Percentiles rank a stretch among this genome's conserved stretches.
These are phyloP conservation scores for Cytospora leucostoma DNA, from an alignment of 2,329 filamentous ascomycete genomes.

Conservation along the genomic window DNA sequence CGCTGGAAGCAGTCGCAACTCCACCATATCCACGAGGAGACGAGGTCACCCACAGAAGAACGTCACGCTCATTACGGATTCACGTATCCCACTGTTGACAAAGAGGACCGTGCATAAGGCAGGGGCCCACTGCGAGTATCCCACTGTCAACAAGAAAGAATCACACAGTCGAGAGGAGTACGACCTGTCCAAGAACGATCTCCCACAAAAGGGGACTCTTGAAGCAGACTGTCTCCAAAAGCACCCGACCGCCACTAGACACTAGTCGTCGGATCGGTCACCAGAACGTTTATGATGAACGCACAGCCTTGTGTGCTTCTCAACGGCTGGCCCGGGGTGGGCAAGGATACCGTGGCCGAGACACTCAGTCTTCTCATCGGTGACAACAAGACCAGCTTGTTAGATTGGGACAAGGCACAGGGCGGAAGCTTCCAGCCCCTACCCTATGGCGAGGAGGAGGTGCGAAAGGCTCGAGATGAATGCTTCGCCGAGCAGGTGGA, in stretches of 20 bases:
- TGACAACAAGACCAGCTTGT: constrained; percentile 35
- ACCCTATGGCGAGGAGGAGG: constrained; percentile 14
- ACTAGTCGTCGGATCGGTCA: neutral
- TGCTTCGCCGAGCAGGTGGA: constrained; percentile 34
- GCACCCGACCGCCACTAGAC: neutral
- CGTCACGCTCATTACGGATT: neutral
- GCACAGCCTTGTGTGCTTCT: constrained; percentile 36
- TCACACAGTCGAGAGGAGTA: neutral
- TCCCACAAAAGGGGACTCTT: neutral
- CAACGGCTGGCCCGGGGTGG: constrained; percentile 39
- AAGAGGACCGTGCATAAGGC: neutral
- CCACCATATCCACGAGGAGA: neutral
- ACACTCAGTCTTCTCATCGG: constrained; percentile 37
- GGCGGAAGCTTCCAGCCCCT: constrained; percentile 20
- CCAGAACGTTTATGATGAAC: neutral
- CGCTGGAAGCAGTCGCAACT: neutral
- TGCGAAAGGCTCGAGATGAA: constrained; percentile 26
- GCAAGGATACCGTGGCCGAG: constrained; percentile 38
- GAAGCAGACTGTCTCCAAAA: constrained; percentile 2
- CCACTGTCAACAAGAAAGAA: neutral
- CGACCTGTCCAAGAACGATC: neutral
- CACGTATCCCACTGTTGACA: neutral
- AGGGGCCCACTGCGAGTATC: neutral
- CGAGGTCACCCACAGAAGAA: neutral
- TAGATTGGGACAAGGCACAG: constrained; percentile 26